Base-by-base conservation (phyloP, 1,139 yeast species). In the Geotrichum cucujoidarum region DNA sequence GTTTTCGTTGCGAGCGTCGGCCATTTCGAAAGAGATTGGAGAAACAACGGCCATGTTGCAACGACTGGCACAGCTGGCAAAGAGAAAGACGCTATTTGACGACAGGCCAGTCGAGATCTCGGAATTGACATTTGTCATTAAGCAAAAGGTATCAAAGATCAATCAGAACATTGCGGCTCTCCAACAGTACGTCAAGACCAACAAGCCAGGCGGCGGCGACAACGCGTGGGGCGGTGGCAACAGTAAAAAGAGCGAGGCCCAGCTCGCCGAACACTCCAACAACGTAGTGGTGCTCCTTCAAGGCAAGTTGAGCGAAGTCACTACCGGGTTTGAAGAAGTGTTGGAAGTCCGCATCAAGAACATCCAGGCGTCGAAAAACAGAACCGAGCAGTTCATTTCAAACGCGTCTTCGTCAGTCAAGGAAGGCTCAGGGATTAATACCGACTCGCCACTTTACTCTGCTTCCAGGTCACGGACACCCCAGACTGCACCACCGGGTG, bases 61-160 rank as follows among this genome's bases (percentile, higher is more conserved):
- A 43, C 83, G 89, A 58, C 73, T 92, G 45, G 96, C 97, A 1
- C 68, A 66, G 53, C 61, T 92, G 54, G 97, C 98, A 8, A 87
- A 85, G 64, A 73, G 90, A 58, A 90, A 89, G 64, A 95, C 97
- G 11, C 68, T 92, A 61, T 87, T 92, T 60, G 96, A 90, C 62
- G 98, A 94, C 65, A 82, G 85, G 57, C 97, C 98, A 1, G 82
- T 86, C 27, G 98, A 92, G 63, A 87, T 94, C 53, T 87, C 92
- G 17, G 97, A 92, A 65, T 73, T 94, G 57, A 89, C 98, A 1
- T 87, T 84, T 62, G 85, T 92, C 43, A 90, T 92, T 60, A 94
- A 92, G 62, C 96, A 92, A 65, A 95, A 89, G 64, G 87, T 94
- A 38, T 84, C 90, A 63, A 79, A 82, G 57, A 82, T 92, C 52